A percentile compares a stretch with the other conserved stretches of the same genome.
Evolutionary conservation across 1,284 basidiomycete species (phyloP).

Genomic region (Papiliotrema nemorosa): DNA sequence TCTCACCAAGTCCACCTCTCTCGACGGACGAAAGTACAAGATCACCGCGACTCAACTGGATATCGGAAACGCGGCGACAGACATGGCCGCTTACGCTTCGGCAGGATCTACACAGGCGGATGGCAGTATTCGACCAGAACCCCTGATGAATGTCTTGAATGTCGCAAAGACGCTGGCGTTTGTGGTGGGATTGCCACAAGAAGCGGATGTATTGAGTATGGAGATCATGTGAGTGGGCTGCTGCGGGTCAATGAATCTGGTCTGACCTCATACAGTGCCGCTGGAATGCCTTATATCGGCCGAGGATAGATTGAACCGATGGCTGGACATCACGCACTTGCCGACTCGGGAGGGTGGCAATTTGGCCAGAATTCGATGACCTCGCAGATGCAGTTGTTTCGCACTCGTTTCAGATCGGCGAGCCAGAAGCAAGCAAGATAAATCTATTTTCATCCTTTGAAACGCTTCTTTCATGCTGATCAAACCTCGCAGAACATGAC

Average conservation of each 20-base stretch:
- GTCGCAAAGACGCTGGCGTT: constrained; percentile 69
- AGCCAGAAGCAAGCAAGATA: too few relatives aligned
- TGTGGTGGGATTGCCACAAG: constrained; percentile 63
- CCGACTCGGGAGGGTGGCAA: too few relatives aligned
- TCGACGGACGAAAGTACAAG: constrained; percentile 67
- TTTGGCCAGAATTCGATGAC: too few relatives aligned
- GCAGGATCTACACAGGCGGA: constrained; percentile 64
- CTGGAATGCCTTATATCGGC: constrained; percentile 61
- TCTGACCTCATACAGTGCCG: constrained; percentile 33
- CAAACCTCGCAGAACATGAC: too few relatives aligned
- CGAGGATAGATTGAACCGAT: constrained; percentile 53
- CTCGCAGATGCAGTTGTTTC: too few relatives aligned
- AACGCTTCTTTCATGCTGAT: too few relatives aligned
- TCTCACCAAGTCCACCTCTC: constrained; percentile 66
- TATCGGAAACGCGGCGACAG: constrained; percentile 65
- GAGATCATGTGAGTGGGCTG: constrained; percentile 60
- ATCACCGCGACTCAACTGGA: constrained; percentile 74
- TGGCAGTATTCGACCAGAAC: constrained; percentile 60
- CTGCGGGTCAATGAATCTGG: not conserved
- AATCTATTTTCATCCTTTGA: too few relatives aligned
- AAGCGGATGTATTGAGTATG: constrained; percentile 63
- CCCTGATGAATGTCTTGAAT: constrained; percentile 54
- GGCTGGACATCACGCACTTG: too few relatives aligned
- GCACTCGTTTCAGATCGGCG: too few relatives aligned
- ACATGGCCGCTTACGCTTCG: constrained; percentile 53